Evolutionary conservation across 345 rosid genomes (phyloP).

Genomic region (Laguncularia racemosa): DNA sequence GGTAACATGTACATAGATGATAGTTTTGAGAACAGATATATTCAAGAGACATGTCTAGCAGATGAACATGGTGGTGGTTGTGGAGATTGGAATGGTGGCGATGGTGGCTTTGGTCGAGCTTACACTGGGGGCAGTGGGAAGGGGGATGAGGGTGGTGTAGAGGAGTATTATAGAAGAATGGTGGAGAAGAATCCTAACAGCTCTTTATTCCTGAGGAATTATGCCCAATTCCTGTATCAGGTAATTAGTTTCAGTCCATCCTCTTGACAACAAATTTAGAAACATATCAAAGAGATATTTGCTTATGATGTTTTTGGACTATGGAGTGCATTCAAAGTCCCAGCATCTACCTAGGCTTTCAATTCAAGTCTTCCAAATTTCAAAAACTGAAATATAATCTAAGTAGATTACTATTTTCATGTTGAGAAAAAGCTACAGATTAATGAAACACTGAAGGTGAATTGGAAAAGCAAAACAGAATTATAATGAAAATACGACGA

Average conservation of each 20-base stretch:
- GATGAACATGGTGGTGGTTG: slow-evolving; percentile 30
- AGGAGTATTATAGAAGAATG: slow-evolving; percentile 49
- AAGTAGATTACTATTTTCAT: too few species aligned
- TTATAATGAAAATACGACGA: too few species aligned
- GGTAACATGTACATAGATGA: slow-evolving; percentile 9
- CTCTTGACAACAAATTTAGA: too few species aligned
- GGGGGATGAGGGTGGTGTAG: slow-evolving; percentile 21
- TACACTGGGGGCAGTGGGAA: slow-evolving; percentile 25
- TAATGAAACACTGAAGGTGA: too few species aligned
- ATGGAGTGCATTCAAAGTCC: too few species aligned
- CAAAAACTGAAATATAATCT: too few species aligned
- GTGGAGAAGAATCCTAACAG: slow-evolving; percentile 47
- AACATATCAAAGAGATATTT: too few species aligned
- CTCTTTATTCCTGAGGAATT: slow-evolving; percentile 46
- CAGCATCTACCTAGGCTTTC: background rate
- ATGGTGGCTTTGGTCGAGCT: slow-evolving; percentile 15
- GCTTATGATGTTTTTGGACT: too few species aligned
- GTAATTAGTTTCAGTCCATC: slow-evolving; percentile 12
- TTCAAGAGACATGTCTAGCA: slow-evolving; percentile 34
- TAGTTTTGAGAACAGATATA: slow-evolving; percentile 12
- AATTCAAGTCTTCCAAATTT: too few species aligned
- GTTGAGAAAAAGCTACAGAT: too few species aligned
- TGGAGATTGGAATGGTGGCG: slow-evolving; percentile 9
- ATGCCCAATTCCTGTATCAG: slow-evolving; percentile 53
- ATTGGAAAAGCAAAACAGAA: too few species aligned